Conservation (phyloP, 345 rosid genomes). For the Lumnitzera racemosa region DNA sequence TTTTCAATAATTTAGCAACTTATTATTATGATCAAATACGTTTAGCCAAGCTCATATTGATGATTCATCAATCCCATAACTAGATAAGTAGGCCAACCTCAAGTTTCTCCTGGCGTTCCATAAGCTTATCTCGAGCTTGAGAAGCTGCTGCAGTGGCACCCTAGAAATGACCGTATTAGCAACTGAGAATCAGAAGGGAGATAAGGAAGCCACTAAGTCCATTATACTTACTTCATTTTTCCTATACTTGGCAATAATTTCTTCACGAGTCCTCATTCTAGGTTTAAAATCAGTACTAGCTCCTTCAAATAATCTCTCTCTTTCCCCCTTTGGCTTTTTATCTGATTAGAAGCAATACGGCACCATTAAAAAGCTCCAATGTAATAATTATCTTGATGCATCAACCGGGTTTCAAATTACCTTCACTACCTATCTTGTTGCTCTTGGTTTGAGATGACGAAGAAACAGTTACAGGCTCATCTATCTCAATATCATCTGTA, state of each 20-base stretch:
- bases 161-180: constrained; percentile 25
- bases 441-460: constrained; percentile 31
- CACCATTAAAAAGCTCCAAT: constrained; percentile 8
- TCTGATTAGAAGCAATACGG: constrained; percentile 29
- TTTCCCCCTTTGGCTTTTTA: constrained; percentile 28
- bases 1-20: neutral
- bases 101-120: constrained; percentile 69
- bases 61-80: neutral
- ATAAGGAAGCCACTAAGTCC: constrained; percentile 2
- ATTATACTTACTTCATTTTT: constrained; percentile 39
- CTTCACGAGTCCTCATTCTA: constrained; percentile 59
- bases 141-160: constrained; percentile 67
- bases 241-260: constrained; percentile 81
- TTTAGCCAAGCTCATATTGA: neutral
- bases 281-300: constrained; percentile 49
- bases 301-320: constrained; percentile 66
- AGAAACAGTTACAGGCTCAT: constrained; percentile 35
- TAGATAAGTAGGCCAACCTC: constrained; percentile 33
- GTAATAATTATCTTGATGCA: neutral
- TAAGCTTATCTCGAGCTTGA: constrained; percentile 69
- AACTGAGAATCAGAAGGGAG: neutral
- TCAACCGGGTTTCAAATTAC: constrained; percentile 1
- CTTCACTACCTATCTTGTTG: constrained; percentile 35
- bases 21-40: neutral
- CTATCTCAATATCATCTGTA: constrained; percentile 74